Conservation (phyloP, 257 asterid genomes). For the Oldenlandia corymbosa region DNA sequence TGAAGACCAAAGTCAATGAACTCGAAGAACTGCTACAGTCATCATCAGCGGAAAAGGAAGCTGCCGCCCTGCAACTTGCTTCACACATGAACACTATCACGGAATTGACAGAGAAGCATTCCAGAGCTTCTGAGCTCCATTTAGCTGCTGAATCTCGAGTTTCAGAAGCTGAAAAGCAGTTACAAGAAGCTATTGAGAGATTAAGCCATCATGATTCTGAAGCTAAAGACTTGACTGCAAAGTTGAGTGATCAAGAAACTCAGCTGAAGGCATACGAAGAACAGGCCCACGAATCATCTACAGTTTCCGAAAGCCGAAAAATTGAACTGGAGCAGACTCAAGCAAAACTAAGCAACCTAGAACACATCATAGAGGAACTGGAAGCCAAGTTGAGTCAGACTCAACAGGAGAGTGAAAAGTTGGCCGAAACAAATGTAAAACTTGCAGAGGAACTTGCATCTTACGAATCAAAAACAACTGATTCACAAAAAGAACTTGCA, state of each 20-base stretch:
- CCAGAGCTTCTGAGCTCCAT: constrained; percentile 58
- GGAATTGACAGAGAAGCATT: constrained; percentile 57
- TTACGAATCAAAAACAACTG: constrained; percentile 44
- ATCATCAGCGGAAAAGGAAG: constrained; percentile 48
- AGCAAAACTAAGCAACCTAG: constrained; percentile 44
- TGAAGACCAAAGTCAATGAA: constrained; percentile 44
- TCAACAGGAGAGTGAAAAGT: constrained; percentile 45
- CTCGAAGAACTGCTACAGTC: constrained; percentile 46
- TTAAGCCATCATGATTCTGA: constrained; percentile 57
- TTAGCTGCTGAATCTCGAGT: constrained; percentile 55
- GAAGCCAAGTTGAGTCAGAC: constrained; percentile 37
- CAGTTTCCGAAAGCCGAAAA: constrained; percentile 38
- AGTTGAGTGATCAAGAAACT: constrained; percentile 50
- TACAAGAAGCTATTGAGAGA: constrained; percentile 60
- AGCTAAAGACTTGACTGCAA: constrained; percentile 54
- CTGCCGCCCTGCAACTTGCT: constrained; percentile 43
- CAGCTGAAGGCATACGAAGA: constrained; percentile 49
- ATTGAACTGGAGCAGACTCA: constrained; percentile 49
- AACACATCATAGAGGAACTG: constrained; percentile 35
- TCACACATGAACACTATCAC: constrained; percentile 54
- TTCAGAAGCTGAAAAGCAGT: constrained; percentile 49
- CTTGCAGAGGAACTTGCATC: constrained; percentile 57
- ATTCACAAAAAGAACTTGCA: constrained; percentile 35
- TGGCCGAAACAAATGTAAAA: constrained; percentile 47
- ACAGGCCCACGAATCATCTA: constrained; percentile 51